Evolutionary conservation across 2,329 filamentous ascomycete genomes (phyloP).

Genomic region (Epichloe hybrida): DNA sequence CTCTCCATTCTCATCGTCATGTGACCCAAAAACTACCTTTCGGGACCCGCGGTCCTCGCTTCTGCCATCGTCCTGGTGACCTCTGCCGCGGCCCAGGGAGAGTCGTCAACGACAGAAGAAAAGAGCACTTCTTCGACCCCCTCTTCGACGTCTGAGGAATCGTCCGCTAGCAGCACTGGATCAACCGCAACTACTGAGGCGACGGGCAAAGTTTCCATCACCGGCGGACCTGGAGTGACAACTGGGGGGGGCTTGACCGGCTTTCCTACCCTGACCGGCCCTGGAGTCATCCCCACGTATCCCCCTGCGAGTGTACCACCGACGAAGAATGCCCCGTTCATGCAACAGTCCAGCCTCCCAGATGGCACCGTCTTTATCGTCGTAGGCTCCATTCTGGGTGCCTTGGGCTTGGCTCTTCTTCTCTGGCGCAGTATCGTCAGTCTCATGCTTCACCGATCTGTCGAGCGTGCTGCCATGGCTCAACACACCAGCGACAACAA

Average conservation of each 20-base stretch:
- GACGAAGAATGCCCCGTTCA: constrained; percentile 74
- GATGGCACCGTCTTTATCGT: constrained; percentile 95
- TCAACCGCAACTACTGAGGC: constrained; percentile 2
- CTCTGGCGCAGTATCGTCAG: constrained; percentile 80
- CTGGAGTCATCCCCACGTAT: constrained; percentile 37
- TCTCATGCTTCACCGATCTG: constrained; percentile 82
- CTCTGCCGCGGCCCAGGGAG: constrained; percentile 19
- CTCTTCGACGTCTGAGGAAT: constrained; percentile 1
- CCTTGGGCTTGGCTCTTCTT: constrained; percentile 68
- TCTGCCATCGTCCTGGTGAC: constrained; percentile 15
- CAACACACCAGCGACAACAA: constrained; percentile 61
- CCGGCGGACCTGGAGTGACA: constrained; percentile 8
- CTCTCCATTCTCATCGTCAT: constrained; percentile 8
- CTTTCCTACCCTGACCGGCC: constrained; percentile 29
- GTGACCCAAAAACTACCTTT: constrained; percentile 15
- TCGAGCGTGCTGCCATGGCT: constrained; percentile 69
- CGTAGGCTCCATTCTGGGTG: constrained; percentile 77
- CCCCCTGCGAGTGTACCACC: constrained; percentile 68
- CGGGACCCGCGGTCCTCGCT: constrained; percentile 14
- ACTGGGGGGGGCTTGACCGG: constrained; percentile 15
- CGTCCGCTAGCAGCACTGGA: constrained; percentile 11
- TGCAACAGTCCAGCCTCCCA: constrained; percentile 73
- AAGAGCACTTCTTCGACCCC: constrained; percentile 6
- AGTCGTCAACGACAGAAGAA: constrained; percentile 1
- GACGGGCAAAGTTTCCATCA: constrained; percentile 9